phyloP scores from a whole-genome alignment of 2,329 filamentous ascomycete species.

The Waltergamsia citrina region DNA sequence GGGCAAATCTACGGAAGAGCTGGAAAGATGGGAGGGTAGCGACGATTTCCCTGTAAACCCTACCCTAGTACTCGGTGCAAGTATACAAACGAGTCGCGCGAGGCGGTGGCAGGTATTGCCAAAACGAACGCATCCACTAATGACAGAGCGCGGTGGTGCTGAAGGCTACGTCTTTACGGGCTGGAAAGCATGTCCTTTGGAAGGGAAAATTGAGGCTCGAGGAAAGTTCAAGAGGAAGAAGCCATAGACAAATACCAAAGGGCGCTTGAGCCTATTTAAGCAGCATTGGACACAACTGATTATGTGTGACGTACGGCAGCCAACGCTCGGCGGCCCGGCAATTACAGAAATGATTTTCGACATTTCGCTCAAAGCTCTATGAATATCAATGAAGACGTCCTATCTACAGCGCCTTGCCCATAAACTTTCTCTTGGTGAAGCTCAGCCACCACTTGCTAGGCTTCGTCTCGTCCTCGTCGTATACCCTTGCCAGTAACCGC shows the following conservation, averaged over 20 bases:
- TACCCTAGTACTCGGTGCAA: constrained; percentile 68
- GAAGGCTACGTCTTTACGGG: constrained; percentile 88
- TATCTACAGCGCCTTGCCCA: constrained; percentile 78
- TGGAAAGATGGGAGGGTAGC: constrained; percentile 48
- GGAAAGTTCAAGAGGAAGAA: constrained; percentile 71
- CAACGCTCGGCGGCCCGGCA: too few species aligned
- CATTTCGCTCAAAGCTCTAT: too few species aligned
- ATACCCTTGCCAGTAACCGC: constrained; percentile 77
- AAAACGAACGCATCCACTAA: constrained; percentile 83
- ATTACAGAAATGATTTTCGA: too few species aligned
- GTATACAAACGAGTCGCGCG: constrained; percentile 71
- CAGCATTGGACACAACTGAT: too few species aligned
- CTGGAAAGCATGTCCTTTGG: constrained; percentile 68
- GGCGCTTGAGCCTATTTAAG: too few species aligned
- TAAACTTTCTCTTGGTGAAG: constrained; percentile 98
- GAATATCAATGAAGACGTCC: neutral
- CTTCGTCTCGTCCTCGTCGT: constrained; percentile 67
- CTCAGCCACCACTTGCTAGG: constrained; percentile 92
- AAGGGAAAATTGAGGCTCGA: constrained; percentile 72
- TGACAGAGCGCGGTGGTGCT: constrained; percentile 79
- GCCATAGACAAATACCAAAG: constrained; percentile 17
- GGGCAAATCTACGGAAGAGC: constrained; percentile 34
- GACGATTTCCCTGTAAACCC: constrained; percentile 84
- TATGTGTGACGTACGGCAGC: too few species aligned
- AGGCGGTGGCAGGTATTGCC: constrained; percentile 86